Percentiles rank a stretch among this genome's conserved stretches.
phyloP scores from a whole-genome alignment of 805 yeast species.

The Saccharomycopsis capsularis region DNA sequence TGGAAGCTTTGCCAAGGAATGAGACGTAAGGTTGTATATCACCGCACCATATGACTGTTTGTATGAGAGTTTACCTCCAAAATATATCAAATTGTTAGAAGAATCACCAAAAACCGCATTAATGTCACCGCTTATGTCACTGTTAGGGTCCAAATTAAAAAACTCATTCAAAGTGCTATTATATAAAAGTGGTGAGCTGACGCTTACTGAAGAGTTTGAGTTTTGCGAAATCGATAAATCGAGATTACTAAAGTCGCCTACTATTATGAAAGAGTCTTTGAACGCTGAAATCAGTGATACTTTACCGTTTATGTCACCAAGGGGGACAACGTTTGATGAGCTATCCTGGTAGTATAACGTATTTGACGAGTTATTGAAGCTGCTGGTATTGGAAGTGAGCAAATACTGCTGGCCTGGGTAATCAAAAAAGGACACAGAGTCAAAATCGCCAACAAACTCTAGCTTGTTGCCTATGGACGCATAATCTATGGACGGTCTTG shows the following conservation, averaged over 20 bases:
- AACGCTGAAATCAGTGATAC: conserved; percentile 9
- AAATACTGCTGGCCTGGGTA: conserved; percentile 17
- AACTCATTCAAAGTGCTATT: conserved; percentile 10
- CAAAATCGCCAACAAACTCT: conserved; percentile 21
- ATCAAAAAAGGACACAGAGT: conserved; percentile 17
- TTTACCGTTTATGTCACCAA: conserved; percentile 16
- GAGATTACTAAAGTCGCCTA: conserved; percentile 14
- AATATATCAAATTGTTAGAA: conserved; percentile 46
- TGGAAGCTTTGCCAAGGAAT: conserved; percentile 42
- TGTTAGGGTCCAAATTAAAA: conserved; percentile 16
- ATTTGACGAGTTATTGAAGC: conserved; percentile 7
- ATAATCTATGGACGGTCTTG: conserved; percentile 36
- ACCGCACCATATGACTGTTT: conserved; percentile 52
- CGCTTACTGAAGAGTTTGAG: background rate
- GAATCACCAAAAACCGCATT: conserved; percentile 42
- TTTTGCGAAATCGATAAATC: background rate
- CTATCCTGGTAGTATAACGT: conserved; percentile 14
- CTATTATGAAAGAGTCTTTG: conserved; percentile 13
- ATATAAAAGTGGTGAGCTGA: conserved; percentile 11
- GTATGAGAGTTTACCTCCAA: conserved; percentile 73
- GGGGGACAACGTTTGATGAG: conserved; percentile 4
- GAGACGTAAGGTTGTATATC: conserved; percentile 46
- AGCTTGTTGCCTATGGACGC: conserved; percentile 32
- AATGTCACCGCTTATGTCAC: conserved; percentile 32
- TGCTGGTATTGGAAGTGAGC: conserved; percentile 3